A percentile compares a stretch with the other conserved stretches of the same genome.
Conservation (phyloP, 164 flowering plant species). For the Umbellularia californica region DNA sequence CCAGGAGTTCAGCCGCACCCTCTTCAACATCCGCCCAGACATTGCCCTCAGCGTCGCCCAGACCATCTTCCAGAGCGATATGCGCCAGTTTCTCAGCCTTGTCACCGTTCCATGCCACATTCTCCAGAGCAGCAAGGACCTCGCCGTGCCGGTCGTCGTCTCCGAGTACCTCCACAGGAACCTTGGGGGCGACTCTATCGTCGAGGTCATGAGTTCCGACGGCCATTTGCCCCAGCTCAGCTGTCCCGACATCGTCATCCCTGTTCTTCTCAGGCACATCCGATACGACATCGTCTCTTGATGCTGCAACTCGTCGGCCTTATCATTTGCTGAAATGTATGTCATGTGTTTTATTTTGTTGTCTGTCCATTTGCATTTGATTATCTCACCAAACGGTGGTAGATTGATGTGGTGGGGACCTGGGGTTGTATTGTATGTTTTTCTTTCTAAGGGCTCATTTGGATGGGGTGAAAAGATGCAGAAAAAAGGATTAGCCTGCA, state of each 20-base stretch:
- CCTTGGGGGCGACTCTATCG: constrained; percentile 35
- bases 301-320: neutral
- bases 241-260: constrained; percentile 45
- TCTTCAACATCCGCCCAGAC: constrained; percentile 52
- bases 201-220: constrained; percentile 44
- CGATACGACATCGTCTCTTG: constrained; percentile 25
- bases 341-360: too few species aligned
- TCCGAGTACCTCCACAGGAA: constrained; percentile 42
- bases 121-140: constrained; percentile 45
- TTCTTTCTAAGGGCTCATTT: too few species aligned
- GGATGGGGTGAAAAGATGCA: too few species aligned
- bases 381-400: too few species aligned
- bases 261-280: constrained; percentile 45
- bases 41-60: constrained; percentile 40
- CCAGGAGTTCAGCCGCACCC: constrained; percentile 51
- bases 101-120: constrained; percentile 51
- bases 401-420: too few species aligned
- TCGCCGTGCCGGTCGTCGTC: constrained; percentile 48
- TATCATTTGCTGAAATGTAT: too few species aligned
- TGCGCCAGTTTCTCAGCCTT: constrained; percentile 21
- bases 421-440: too few species aligned
- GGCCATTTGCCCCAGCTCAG: constrained; percentile 57
- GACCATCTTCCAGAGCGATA: constrained; percentile 38
- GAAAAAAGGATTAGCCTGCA: too few species aligned
- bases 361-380: too few species aligned